Conservation (phyloP, 2,329 filamentous ascomycete genomes). For the Aulographum hederae region DNA sequence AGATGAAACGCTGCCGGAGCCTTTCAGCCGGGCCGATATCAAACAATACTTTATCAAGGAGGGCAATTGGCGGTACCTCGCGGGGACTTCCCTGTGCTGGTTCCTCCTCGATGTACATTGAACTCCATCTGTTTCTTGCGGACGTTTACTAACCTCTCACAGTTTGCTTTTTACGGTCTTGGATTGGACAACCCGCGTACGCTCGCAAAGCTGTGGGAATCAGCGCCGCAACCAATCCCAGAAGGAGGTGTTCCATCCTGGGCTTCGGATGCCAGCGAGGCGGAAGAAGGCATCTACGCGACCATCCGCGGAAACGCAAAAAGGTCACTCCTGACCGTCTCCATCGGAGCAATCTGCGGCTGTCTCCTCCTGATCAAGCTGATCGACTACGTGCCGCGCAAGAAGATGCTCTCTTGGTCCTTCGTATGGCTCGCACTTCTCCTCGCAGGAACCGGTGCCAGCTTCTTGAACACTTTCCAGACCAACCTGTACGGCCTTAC, state of each 20-base stretch:
- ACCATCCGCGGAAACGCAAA: conserved; percentile 12
- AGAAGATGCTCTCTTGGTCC: conserved; percentile 15
- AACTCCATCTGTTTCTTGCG: conserved; percentile 16
- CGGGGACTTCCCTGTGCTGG: conserved; percentile 18
- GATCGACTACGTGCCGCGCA: conserved; percentile 15
- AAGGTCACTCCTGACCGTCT: conserved; percentile 16
- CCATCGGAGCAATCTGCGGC: conserved; percentile 14
- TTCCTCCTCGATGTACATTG: conserved; percentile 18
- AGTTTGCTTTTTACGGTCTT: conserved; percentile 17
- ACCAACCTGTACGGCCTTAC: conserved; percentile 9
- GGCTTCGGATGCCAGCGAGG: conserved; percentile 1
- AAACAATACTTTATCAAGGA: conserved; percentile 16
- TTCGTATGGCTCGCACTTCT: conserved; percentile 14
- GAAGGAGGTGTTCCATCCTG: not conserved
- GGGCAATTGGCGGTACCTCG: conserved; percentile 18
- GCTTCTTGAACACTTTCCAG: conserved; percentile 13
- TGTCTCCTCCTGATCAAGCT: conserved; percentile 15
- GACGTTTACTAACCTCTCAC: too few relatives aligned
- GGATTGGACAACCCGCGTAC: conserved; percentile 17
- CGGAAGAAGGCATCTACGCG: conserved; percentile 8
- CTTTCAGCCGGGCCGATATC: conserved; percentile 14
- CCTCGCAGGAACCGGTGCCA: conserved; percentile 15
- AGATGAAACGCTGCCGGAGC: conserved; percentile 1
- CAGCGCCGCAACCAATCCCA: conserved; percentile 4
- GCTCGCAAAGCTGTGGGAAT: conserved; percentile 14